These are phyloP conservation scores for Dipteronia sinensis DNA, from an alignment of 345 rosid species.

Conservation along the genomic window DNA sequence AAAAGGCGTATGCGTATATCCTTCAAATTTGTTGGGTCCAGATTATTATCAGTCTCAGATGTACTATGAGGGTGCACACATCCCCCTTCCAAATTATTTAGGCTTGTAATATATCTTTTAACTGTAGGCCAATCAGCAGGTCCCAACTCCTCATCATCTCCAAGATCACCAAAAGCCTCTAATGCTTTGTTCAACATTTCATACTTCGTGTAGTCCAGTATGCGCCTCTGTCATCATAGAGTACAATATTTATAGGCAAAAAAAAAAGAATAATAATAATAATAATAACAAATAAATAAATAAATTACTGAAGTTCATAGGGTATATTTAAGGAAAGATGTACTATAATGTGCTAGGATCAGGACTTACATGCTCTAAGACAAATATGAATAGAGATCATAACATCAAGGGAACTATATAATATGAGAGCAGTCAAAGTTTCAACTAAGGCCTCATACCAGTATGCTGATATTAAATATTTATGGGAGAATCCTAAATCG, in stretches of 20 bases:
- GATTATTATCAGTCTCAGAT: slow-evolving; percentile 42
- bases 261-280: not conserved
- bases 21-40: slow-evolving; percentile 64
- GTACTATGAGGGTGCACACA: slow-evolving; percentile 59
- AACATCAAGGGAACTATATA: not conserved
- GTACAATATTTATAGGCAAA: slow-evolving; percentile 5
- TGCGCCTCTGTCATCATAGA: slow-evolving; percentile 60
- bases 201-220: slow-evolving; percentile 79
- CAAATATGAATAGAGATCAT: not conserved
- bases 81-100: slow-evolving; percentile 64
- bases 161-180: slow-evolving; percentile 81
- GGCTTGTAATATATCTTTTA: slow-evolving; percentile 64
- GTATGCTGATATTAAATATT: not conserved
- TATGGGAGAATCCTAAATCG: no score
- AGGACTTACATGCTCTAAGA: not conserved
- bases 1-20: slow-evolving; percentile 86
- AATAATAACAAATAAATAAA: not conserved
- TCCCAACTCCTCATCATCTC: slow-evolving; percentile 98
- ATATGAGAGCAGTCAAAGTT: not conserved
- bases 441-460: not conserved
- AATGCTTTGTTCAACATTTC: slow-evolving; percentile 86
- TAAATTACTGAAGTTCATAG: not conserved
- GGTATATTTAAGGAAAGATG: not conserved
- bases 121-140: slow-evolving; percentile 96
- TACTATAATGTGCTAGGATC: not conserved